Conservation (phyloP, 2,329 filamentous ascomycete species). For the Alternaria postmessia region DNA sequence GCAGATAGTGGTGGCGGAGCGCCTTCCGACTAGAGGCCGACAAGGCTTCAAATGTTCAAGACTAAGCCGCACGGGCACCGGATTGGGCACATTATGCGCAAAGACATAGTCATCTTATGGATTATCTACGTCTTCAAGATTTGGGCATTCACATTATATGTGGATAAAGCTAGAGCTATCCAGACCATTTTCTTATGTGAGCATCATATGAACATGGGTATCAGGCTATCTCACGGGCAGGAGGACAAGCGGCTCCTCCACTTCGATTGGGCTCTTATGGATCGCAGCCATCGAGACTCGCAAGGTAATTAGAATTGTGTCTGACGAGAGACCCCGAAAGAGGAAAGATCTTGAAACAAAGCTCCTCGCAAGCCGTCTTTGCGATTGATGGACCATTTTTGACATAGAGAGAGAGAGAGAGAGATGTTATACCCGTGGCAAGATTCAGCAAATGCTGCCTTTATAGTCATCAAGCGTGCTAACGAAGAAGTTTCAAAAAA, state of each 20-base stretch:
- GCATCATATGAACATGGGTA: too few species aligned
- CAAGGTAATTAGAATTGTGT: too few species aligned
- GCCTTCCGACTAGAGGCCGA: constrained; percentile 1
- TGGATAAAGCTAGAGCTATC: too few species aligned
- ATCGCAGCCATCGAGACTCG: too few species aligned
- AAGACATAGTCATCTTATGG: background rate
- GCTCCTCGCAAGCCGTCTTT: background rate
- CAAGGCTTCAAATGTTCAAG: background rate
- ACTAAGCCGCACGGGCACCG: constrained; percentile 1
- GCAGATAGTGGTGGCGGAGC: background rate
- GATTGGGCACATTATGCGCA: background rate
- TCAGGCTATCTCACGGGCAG: too few species aligned
- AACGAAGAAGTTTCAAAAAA: background rate
- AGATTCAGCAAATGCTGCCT: background rate
- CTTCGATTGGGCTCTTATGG: too few species aligned
- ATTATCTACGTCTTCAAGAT: background rate
- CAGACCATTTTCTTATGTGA: too few species aligned
- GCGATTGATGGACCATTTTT: background rate
- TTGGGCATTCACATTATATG: too few species aligned
- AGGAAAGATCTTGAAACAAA: background rate
- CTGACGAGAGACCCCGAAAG: background rate
- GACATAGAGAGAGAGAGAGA: background rate
- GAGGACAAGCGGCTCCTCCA: too few species aligned
- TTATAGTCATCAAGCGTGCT: background rate
- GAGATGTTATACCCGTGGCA: background rate